Evolutionary conservation across 345 rosid species (phyloP), one percentile per base, ranked within the genome.

Genomic region (Bruguiera sexangula): DNA sequence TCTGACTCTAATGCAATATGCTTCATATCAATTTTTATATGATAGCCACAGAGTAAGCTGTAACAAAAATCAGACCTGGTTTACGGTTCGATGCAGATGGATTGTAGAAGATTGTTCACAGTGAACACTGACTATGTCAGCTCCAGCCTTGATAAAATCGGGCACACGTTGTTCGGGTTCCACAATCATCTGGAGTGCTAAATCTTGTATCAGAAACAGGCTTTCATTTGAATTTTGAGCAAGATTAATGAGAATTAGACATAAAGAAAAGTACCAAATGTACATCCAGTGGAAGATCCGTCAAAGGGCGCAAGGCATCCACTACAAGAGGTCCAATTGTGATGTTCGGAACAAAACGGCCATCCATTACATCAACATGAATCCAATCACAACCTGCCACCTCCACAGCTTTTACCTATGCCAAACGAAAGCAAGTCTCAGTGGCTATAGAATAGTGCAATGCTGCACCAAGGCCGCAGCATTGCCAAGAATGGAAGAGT

Each of bases 101-200:
- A 95, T 95, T 73, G 99, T 95, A 13, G 97, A 78, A 76, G 97
- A 74, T 69, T 92, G 96, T 78, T 95, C 99, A 70, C 97, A 95
- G 69, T 95, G 97, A 8, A 95, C 93, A 71, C 99, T 95, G 82
- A 95, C 91, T 36, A 95, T 92, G 76, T 92, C 97, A 65, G 99
- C 99, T 74, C 99, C 99, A 53, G 99, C 99, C 83, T 95, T 88
- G 82, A 95, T 92, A 76, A 95, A 95, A 83, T 95, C 97, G 6
- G 96, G 90, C 24, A 92, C 93, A 60, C 97, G 85, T 75, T 83
- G 93, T 34, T 95, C 97, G 0, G 99, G 99, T 76, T 95, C 97
- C 63, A 92, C 96, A 71, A 95, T 95, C 99, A 94, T 94, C 98
- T 94, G 85, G 67, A 76, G 34, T 48, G 59, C 6, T 39, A 60